These are phyloP conservation scores for Hypoxylon sp. DNA, from an alignment of 2,329 filamentous ascomycete genomes.

Conservation along the genomic window DNA sequence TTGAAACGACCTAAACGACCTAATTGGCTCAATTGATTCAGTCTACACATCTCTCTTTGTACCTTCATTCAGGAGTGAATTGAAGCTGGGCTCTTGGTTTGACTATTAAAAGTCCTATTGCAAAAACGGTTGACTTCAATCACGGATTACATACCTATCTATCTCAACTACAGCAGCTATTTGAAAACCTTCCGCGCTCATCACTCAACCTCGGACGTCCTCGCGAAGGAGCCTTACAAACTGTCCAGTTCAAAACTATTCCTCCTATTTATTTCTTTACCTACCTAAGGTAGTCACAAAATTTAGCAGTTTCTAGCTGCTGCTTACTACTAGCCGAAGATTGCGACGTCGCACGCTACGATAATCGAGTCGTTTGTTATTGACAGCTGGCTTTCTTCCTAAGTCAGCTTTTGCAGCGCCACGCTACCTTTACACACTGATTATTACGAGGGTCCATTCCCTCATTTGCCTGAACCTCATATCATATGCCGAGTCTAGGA, in stretches of 20 bases:
- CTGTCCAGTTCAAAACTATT: slow-evolving; percentile 22
- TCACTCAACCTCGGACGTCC: slow-evolving; percentile 11
- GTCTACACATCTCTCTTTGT: slow-evolving; percentile 37
- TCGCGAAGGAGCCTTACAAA: slow-evolving; percentile 32
- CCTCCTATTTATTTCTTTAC: slow-evolving; percentile 9
- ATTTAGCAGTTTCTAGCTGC: slow-evolving; percentile 3
- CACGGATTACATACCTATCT: slow-evolving; percentile 13
- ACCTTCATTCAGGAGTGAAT: slow-evolving; percentile 32
- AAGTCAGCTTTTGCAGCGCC: slow-evolving; percentile 27
- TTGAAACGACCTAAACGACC: slow-evolving; percentile 19
- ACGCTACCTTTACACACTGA: slow-evolving; percentile 36
- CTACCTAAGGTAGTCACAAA: slow-evolving; percentile 5
- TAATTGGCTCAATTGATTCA: slow-evolving; percentile 39
- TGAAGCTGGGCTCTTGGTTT: slow-evolving; percentile 33
- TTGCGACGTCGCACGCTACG: slow-evolving; percentile 18
- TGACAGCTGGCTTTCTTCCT: slow-evolving; percentile 18
- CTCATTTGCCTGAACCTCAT: slow-evolving; percentile 53
- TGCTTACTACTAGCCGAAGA: slow-evolving; percentile 12
- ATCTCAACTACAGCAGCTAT: slow-evolving; percentile 19
- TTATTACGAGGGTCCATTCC: slow-evolving; percentile 45
- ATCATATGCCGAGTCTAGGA: slow-evolving; percentile 90
- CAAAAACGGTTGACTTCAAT: slow-evolving; percentile 15
- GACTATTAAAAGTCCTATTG: slow-evolving; percentile 3
- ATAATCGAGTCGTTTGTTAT: slow-evolving; percentile 27
- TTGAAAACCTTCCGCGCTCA: slow-evolving; percentile 9